phyloP scores from a whole-genome alignment of 2,329 filamentous ascomycete species.

The Parastagonospora nodorum region DNA sequence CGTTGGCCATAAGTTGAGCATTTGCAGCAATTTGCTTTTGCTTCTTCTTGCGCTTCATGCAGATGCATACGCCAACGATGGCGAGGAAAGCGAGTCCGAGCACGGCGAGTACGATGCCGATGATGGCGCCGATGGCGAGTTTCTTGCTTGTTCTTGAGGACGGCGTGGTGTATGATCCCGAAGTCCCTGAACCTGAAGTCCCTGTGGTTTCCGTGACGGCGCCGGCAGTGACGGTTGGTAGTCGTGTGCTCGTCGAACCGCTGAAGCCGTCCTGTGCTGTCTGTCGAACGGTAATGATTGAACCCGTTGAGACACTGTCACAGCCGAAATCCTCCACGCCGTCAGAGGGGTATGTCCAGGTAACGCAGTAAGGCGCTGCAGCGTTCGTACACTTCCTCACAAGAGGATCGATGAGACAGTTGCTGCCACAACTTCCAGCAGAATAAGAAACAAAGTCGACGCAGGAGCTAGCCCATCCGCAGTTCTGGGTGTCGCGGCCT shows the following conservation, averaged over 20 bases:
- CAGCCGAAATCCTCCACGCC: conserved; percentile 31
- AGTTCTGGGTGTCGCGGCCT: conserved; percentile 23
- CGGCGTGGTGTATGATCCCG: neutral
- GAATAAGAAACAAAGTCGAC: conserved; percentile 24
- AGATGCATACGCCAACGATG: conserved; percentile 21
- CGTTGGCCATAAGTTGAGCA: conserved; percentile 17
- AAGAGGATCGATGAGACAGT: conserved; percentile 27
- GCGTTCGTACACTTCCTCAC: conserved; percentile 28
- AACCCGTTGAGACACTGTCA: conserved; percentile 8
- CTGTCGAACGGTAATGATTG: conserved; percentile 21
- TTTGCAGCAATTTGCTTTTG: conserved; percentile 20
- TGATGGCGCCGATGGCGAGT: conserved; percentile 21
- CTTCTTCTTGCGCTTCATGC: conserved; percentile 27
- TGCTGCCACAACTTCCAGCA: conserved; percentile 17
- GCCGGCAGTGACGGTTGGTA: conserved; percentile 16
- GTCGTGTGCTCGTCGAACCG: conserved; percentile 20
- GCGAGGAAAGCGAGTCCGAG: conserved; percentile 22
- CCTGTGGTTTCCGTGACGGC: neutral
- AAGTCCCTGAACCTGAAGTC: neutral
- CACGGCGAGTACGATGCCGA: conserved; percentile 25
- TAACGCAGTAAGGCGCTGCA: conserved; percentile 28
- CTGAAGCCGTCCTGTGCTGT: conserved; percentile 15
- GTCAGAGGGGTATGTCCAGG: conserved; percentile 32
- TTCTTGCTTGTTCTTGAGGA: conserved; percentile 14
- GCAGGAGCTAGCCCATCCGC: conserved; percentile 33